Conservation (phyloP, 495 filamentous ascomycete species). For the Echria macrotheca region DNA sequence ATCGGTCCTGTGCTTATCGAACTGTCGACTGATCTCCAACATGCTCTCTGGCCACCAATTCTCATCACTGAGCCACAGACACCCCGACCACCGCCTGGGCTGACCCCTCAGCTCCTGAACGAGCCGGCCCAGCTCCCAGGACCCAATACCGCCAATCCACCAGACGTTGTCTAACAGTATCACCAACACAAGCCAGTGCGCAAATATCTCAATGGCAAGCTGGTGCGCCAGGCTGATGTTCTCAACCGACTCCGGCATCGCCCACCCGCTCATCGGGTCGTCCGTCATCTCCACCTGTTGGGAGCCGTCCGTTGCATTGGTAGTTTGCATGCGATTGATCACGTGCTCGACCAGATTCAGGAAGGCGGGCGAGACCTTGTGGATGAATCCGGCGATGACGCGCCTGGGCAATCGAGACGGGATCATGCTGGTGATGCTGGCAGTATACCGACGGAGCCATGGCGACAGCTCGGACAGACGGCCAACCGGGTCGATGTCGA, state of each 20-base stretch:
- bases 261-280: too few species aligned
- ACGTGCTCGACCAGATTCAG: conserved; percentile 17
- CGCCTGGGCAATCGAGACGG: conserved; percentile 18
- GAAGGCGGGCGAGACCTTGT: conserved; percentile 19
- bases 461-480: conserved; percentile 15
- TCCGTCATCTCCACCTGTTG: background rate
- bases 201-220: conserved; percentile 40
- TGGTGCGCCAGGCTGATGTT: conserved; percentile 15
- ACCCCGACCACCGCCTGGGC: background rate
- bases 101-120: background rate
- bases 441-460: conserved; percentile 20
- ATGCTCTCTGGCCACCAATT: conserved; percentile 4
- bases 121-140: conserved; percentile 22
- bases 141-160: conserved; percentile 35
- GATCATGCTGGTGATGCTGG: conserved; percentile 18
- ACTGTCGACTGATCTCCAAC: conserved; percentile 1
- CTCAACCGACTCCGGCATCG: background rate
- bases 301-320: background rate
- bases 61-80: background rate
- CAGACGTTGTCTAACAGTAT: conserved; percentile 39
- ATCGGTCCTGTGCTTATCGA: background rate
- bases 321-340: background rate
- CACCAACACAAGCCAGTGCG: conserved; percentile 41
- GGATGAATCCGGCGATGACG: conserved; percentile 19
- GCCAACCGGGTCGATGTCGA: conserved; percentile 6